Percentiles rank a stretch among this genome's conserved stretches.
Conservation (phyloP, 495 filamentous ascomycete genomes). For the Clohesyomyces aquaticus region DNA sequence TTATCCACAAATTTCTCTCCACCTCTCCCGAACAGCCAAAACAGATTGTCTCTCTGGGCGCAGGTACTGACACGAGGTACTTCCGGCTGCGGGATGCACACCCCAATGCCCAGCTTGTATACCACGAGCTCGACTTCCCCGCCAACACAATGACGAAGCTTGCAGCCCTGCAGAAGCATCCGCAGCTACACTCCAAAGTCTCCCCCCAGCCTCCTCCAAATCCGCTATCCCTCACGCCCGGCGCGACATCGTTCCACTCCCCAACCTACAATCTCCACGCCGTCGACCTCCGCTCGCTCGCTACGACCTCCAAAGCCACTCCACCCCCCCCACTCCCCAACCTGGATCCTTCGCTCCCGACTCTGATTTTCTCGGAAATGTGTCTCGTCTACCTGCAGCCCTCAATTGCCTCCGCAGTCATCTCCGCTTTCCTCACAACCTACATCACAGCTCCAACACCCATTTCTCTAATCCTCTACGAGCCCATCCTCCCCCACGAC, state of each 20-base stretch:
- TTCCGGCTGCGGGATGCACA: slow-evolving; percentile 64
- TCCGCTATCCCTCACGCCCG: slow-evolving; percentile 45
- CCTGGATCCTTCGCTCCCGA: slow-evolving; percentile 61
- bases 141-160: slow-evolving; percentile 71
- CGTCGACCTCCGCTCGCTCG: slow-evolving; percentile 74
- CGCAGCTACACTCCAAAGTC: slow-evolving; percentile 40
- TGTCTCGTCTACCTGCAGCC: slow-evolving; percentile 86
- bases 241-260: slow-evolving; percentile 52
- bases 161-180: slow-evolving; percentile 51
- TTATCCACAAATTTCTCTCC: slow-evolving; percentile 72
- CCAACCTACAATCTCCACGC: slow-evolving; percentile 73
- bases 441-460: slow-evolving; percentile 53
- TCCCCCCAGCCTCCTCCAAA: slow-evolving; percentile 16
- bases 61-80: slow-evolving; percentile 88
- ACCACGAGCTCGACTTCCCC: slow-evolving; percentile 93
- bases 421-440: slow-evolving; percentile 66
- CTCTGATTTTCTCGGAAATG: slow-evolving; percentile 87
- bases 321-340: slow-evolving; percentile 47
- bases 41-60: slow-evolving; percentile 92
- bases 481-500: slow-evolving; percentile 81
- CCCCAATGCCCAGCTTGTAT: slow-evolving; percentile 57
- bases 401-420: slow-evolving; percentile 60
- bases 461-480: slow-evolving; percentile 78
- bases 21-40: slow-evolving; percentile 49
- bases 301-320: slow-evolving; percentile 23